Percentiles rank a stretch among this genome's conserved stretches.
Evolutionary conservation across 2,329 filamentous ascomycete genomes (phyloP).

Genomic region (Periconia digitata): DNA sequence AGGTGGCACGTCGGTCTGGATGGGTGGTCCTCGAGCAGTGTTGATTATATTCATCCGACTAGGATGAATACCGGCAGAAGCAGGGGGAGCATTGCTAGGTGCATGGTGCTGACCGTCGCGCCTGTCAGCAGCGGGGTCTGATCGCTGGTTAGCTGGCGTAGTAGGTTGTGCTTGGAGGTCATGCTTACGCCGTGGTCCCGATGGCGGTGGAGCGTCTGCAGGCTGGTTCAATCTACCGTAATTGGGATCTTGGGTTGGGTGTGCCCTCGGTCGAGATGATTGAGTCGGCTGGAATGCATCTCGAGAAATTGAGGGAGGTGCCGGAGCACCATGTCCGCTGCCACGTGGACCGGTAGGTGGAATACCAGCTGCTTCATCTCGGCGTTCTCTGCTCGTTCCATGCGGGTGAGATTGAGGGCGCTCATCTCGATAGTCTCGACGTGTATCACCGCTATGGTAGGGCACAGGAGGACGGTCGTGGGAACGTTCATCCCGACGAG

Average conservation of each 20-base stretch:
- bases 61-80: constrained; percentile 54
- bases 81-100: constrained; percentile 28
- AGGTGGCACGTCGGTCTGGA: constrained; percentile 34
- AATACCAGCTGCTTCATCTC: constrained; percentile 42
- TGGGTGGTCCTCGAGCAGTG: constrained; percentile 19
- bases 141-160: constrained; percentile 9
- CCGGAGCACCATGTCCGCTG: constrained; percentile 41
- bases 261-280: constrained; percentile 37
- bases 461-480: not conserved
- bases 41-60: constrained; percentile 53
- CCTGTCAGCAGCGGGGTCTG: constrained; percentile 25
- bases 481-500: constrained; percentile 2
- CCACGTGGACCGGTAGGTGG: constrained; percentile 59
- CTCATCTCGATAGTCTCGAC: constrained; percentile 5
- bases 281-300: constrained; percentile 46
- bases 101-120: constrained; percentile 28
- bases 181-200: constrained; percentile 54
- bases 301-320: constrained; percentile 29
- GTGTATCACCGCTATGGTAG: not conserved
- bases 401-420: constrained; percentile 1
- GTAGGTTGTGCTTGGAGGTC: not conserved
- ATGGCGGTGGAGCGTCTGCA: constrained; percentile 51
- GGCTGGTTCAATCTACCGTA: constrained; percentile 53
- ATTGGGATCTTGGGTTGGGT: constrained; percentile 46
- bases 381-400: constrained; percentile 40